Evolutionary conservation across 768 basidiomycete genomes (phyloP), one percentile per base, ranked within the genome.

Genomic region (Collybia mongolica): DNA sequence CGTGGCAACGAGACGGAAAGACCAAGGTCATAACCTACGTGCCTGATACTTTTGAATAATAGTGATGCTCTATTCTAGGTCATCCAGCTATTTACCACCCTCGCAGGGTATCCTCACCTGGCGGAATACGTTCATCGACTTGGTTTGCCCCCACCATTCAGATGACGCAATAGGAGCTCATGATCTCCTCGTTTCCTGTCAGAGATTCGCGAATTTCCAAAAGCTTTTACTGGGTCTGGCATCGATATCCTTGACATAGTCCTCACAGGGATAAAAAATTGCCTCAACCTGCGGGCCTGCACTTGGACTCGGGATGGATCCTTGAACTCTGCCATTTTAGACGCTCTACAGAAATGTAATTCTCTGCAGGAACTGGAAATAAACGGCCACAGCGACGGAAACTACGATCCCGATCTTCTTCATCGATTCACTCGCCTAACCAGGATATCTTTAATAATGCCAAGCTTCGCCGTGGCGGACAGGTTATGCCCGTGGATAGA

Each of bases 291-390:
- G 9, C 70, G 57, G 39, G 72, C 81, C 5, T 90, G 86, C 59
- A 80, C 81, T 4, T 93, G 89, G 89, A 92, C 90, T 8, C 80
- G 90, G 38, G 86, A 91, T 55, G 86, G 89, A 3, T 83, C 90
- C 3, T 66, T 92, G 18, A 80, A 72, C 36, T 78, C 83, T 4
- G 67, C 70, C 0, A 77, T 89, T 28, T 72, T 93, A 7, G 54
- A 70, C n/a, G 76, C 79, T 15, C 66, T 92, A 5, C 65, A 65
- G 5, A 40, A 60, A 9, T 77, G 72, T 17, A 56, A 61, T 1
- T 56, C 67, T 1, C 67, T 92, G 6, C 58, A 65, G 23, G 82
- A 82, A 43, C 66, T 92, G 2, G 86, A 89, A 60, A 77, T 93
- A 37, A 93, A 92, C 48, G 90, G 89, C 1, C 75, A 81, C 46